These are phyloP conservation scores for Isabelozyma gotoi DNA, from an alignment of 805 yeast genomes.

Conservation along the genomic window DNA sequence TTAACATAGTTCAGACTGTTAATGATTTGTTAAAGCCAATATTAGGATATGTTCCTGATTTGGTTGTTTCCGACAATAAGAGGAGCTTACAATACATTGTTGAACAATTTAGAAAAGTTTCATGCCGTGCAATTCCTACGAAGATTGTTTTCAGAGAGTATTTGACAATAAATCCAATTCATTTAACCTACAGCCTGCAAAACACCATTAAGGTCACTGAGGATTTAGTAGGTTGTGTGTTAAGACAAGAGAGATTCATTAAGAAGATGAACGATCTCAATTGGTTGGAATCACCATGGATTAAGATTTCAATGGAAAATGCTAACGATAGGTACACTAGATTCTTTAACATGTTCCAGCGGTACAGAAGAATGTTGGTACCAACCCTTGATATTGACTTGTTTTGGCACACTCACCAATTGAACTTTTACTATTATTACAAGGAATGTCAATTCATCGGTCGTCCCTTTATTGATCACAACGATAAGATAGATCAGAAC, in stretches of 20 bases:
- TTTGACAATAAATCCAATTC: conserved; percentile 8
- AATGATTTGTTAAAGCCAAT: neutral
- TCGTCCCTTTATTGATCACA: conserved; percentile 16
- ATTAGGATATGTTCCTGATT: neutral
- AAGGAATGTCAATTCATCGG: conserved; percentile 4
- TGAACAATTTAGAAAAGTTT: neutral
- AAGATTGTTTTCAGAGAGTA: conserved; percentile 4
- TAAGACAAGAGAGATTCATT: conserved; percentile 21
- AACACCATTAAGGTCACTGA: conserved; percentile 6
- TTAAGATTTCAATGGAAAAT: conserved; percentile 12
- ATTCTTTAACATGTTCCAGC: conserved; percentile 12
- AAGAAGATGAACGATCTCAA: conserved; percentile 17
- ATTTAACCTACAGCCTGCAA: conserved; percentile 3
- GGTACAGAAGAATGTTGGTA: conserved; percentile 8
- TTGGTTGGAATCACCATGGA: conserved; percentile 14
- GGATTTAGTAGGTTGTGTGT: conserved; percentile 24
- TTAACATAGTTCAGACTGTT: neutral
- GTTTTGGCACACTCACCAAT: conserved; percentile 28
- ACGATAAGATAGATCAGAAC: conserved; percentile 22
- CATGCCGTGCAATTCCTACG: neutral
- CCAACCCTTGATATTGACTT: conserved; percentile 28
- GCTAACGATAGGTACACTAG: conserved; percentile 16
- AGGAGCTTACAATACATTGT: neutral
- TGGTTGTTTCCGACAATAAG: neutral
- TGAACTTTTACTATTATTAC: conserved; percentile 14